Percentiles rank a stretch among this genome's conserved stretches.
Evolutionary conservation across 129 eudicot species (phyloP).

Genomic region (Sambucus nigra): DNA sequence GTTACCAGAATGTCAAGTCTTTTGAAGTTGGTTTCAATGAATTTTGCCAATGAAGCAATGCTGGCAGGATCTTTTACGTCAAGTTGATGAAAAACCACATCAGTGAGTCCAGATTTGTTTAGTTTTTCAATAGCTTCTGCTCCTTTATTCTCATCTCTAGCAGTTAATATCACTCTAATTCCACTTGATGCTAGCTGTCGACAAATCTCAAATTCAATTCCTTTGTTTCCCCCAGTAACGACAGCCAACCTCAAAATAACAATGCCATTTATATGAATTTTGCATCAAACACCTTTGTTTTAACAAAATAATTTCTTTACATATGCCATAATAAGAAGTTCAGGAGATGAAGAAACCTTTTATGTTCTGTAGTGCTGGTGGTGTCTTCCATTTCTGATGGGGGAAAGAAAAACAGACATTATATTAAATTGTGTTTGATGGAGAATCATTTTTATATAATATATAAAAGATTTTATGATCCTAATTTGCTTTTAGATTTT

Average conservation of each 20-base stretch:
- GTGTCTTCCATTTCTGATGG: too few relatives aligned
- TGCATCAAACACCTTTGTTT: too few relatives aligned
- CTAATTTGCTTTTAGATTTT: too few relatives aligned
- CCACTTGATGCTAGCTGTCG: constrained; percentile 11
- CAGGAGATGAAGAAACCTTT: too few relatives aligned
- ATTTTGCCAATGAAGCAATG: constrained; percentile 3
- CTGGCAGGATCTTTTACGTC: constrained; percentile 8
- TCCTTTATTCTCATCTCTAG: constrained; percentile 1
- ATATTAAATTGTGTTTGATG: too few relatives aligned
- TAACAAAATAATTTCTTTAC: too few relatives aligned
- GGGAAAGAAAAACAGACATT: too few relatives aligned
- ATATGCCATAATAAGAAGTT: too few relatives aligned
- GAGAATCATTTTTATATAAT: too few relatives aligned
- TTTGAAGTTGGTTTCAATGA: not conserved
- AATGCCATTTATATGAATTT: too few relatives aligned
- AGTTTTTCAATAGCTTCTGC: constrained; percentile 8
- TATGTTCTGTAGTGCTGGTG: too few relatives aligned
- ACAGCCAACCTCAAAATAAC: constrained; percentile 11
- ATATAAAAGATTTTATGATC: too few relatives aligned
- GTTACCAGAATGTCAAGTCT: constrained; percentile 9
- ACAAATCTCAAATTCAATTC: constrained; percentile 13
- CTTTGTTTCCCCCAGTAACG: constrained; percentile 5
- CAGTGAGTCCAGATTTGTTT: not conserved
- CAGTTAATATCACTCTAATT: constrained; percentile 9
- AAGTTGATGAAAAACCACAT: constrained; percentile 7